Percentiles rank a stretch among this genome's conserved stretches.
These are phyloP conservation scores for Penicillium desertorum DNA, from an alignment of 495 filamentous ascomycete genomes.

Conservation along the genomic window DNA sequence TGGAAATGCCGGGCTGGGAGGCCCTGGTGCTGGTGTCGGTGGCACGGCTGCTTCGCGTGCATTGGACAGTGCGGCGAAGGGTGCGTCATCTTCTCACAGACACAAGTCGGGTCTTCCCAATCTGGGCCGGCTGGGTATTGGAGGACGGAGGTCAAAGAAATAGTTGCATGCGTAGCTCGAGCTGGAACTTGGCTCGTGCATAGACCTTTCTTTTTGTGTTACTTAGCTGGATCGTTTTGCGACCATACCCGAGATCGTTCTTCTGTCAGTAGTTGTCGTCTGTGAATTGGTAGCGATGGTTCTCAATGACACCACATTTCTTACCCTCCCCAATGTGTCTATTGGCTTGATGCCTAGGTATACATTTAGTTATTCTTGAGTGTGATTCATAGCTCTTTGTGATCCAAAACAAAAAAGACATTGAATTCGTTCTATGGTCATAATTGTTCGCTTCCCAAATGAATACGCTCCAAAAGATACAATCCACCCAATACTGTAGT, in stretches of 20 bases:
- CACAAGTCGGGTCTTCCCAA: slow-evolving; percentile 66
- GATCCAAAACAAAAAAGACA: not conserved
- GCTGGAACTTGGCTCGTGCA: not conserved
- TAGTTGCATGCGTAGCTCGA: slow-evolving; percentile 30
- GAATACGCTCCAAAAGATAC: slow-evolving; percentile 9
- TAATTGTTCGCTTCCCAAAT: not conserved
- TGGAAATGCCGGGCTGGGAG: slow-evolving; percentile 42
- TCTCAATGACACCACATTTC: slow-evolving; percentile 1
- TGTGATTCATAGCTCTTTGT: not conserved
- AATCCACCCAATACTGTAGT: not conserved
- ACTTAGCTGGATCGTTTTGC: not conserved
- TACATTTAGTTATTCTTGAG: not conserved
- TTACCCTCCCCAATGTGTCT: not conserved
- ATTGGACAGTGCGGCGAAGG: slow-evolving; percentile 21
- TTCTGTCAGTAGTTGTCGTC: not conserved
- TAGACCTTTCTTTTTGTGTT: not conserved
- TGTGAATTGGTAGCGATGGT: too few species aligned
- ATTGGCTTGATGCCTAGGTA: not conserved
- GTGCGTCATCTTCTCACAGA: slow-evolving; percentile 45
- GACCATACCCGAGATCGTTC: not conserved
- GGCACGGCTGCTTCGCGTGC: slow-evolving; percentile 18
- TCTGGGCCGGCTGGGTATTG: slow-evolving; percentile 68
- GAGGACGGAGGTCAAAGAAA: slow-evolving; percentile 54
- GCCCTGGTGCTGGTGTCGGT: slow-evolving; percentile 18
- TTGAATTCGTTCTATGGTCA: slow-evolving; percentile 7